phyloP scores from a whole-genome alignment of 768 basidiomycete genomes.

The Inosperma sp. region DNA sequence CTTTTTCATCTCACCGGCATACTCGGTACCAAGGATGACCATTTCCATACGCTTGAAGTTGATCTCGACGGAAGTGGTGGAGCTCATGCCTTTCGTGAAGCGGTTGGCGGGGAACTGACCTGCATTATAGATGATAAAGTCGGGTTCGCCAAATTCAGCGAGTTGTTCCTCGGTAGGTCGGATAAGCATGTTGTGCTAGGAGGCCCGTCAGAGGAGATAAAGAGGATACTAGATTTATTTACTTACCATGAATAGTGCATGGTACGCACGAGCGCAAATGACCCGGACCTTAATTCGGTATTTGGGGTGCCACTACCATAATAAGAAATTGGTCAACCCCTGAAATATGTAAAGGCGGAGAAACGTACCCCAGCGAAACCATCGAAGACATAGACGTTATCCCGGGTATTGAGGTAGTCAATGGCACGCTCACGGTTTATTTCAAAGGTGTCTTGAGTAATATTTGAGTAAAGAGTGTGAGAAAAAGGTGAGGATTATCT shows the following conservation, averaged over 20 bases:
- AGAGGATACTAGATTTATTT: conserved; percentile 15
- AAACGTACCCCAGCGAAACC: conserved; percentile 79
- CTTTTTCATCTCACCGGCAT: conserved; percentile 99
- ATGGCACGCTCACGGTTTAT: conserved; percentile 99
- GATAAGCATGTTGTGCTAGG: conserved; percentile 97
- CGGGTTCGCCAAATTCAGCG: conserved; percentile 91
- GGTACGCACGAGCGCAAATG: conserved; percentile 97
- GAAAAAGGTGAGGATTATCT: conserved; percentile 26
- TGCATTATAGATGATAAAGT: conserved; percentile 99
- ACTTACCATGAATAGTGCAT: conserved; percentile 96
- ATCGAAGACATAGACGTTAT: conserved; percentile 97
- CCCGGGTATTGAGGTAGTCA: conserved; percentile 97
- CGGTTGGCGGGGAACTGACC: conserved; percentile 99
- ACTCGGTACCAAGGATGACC: conserved; percentile 98
- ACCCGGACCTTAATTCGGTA: conserved; percentile 99
- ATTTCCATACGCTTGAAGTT: conserved; percentile 99
- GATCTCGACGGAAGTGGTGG: conserved; percentile 97
- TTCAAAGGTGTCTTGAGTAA: conserved; percentile 99
- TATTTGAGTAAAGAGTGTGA: conserved; percentile 26
- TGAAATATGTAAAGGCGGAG: conserved; percentile 5
- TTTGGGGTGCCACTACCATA: conserved; percentile 85
- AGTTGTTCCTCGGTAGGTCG: conserved; percentile 95
- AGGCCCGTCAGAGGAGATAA: conserved; percentile 1
- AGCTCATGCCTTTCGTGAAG: conserved; percentile 99
- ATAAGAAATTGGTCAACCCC: conserved; percentile 7